Evolutionary conservation across 495 filamentous ascomycete genomes (phyloP), one percentile per base, ranked within the genome.

Genomic region (Filosporella fistucella): DNA sequence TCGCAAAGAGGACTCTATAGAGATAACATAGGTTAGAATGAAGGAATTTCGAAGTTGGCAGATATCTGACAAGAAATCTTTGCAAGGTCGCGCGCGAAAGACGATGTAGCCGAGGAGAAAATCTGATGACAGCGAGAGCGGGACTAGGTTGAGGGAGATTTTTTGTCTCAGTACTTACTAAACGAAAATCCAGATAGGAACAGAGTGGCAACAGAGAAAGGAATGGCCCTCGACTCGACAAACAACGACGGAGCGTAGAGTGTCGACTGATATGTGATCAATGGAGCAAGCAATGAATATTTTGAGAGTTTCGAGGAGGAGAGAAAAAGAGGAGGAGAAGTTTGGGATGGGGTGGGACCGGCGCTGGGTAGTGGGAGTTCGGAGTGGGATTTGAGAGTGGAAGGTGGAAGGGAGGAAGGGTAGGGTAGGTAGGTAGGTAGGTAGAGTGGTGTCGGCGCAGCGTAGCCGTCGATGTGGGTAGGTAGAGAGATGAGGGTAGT

Each of bases 61-160:
- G 6, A 26, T n/a, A 21, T 37, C 23, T 36, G 33, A 12, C 17
- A 12, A 33, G 49, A 38, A 21, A 4, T 10, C 30, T n/a, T 41
- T 38, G 10, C 4, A 16, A 21, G 34, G 45, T 29, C 45, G 49
- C 35, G 54, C 42, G 44, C 38, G 25, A 46, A 38, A 25, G 17
- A 47, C 18, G 37, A 51, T 21, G 47, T 58, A 51, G 25, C 51
- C 55, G 51, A 59, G 48, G 51, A 55, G 44, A 57, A 53, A 57
- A 53, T 45, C 30, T 49, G 16, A 14, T 25, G 40, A 33, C 39
- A 42, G 51, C 51, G 46, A 40, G 38, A 49, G 45, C 40, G 38
- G 46, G 34, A 43, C 16, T 33, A 16, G 42, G 14, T 42, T 25
- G 36, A 41, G 34, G 29, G 47, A 43, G 29, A 24, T 23, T 43